A percentile compares a stretch with the other conserved stretches of the same genome.
Evolutionary conservation across 2,329 filamentous ascomycete species (phyloP).

Genomic region (Ceratocystiopsis sp.): DNA sequence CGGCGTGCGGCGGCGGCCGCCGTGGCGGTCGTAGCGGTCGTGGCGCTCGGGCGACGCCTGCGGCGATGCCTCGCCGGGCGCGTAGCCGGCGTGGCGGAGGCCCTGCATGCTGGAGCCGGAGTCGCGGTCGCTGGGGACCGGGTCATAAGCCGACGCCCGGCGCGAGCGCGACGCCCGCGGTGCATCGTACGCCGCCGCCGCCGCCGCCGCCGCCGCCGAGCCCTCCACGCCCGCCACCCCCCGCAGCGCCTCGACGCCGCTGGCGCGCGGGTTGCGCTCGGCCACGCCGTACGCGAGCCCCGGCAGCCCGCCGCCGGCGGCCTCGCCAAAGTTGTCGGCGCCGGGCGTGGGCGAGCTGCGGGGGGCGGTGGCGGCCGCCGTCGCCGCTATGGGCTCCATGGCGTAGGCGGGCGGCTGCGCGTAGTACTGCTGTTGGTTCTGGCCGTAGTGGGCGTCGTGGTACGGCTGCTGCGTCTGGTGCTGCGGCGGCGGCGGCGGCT

Average conservation of each 20-base stretch:
- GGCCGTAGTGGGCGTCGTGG: slow-evolving; percentile 1
- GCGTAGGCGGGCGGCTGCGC: too few relatives aligned
- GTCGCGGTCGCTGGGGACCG: slow-evolving; percentile 5
- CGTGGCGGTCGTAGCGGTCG: too few relatives aligned
- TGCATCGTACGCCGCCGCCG: slow-evolving; percentile 11
- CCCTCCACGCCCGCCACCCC: slow-evolving; percentile 10
- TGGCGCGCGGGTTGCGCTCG: slow-evolving; percentile 45
- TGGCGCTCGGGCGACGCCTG: too few relatives aligned
- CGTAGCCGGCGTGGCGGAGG: slow-evolving; percentile 26
- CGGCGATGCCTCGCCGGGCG: slow-evolving; percentile 4
- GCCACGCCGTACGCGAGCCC: slow-evolving; percentile 51
- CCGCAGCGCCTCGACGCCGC: slow-evolving; percentile 45
- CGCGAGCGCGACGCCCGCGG: slow-evolving; percentile 5
- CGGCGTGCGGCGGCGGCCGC: slow-evolving; percentile 17
- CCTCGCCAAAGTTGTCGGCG: slow-evolving; percentile 48
- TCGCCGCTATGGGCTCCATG: neutral
- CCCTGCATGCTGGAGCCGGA: slow-evolving; percentile 14
- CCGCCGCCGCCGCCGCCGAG: slow-evolving; percentile 6
- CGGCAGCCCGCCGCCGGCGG: slow-evolving; percentile 47
- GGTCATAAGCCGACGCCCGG: slow-evolving; percentile 13
- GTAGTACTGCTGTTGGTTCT: slow-evolving; percentile 2
- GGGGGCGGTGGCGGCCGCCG: neutral
- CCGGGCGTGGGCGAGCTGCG: slow-evolving; percentile 30
- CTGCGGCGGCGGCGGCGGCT: too few relatives aligned
- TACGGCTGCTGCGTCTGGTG: too few relatives aligned